Percentiles rank a stretch among this genome's conserved stretches.
Evolutionary conservation across 495 filamentous ascomycete species (phyloP).

Genomic region (Penicillium soppii): DNA sequence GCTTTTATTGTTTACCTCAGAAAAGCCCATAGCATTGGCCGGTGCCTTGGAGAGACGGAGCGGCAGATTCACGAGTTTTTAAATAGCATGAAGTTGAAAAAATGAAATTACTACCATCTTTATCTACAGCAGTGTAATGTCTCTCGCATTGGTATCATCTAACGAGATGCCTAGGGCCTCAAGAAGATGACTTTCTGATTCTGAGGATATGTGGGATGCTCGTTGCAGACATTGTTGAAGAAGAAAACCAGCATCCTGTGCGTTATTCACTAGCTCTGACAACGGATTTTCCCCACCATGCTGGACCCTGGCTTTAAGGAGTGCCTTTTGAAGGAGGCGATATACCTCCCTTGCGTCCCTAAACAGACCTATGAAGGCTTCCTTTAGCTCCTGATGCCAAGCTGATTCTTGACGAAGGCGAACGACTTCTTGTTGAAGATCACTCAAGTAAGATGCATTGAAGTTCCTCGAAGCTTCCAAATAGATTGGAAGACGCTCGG

Average conservation of each 20-base stretch:
- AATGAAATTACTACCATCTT: neutral
- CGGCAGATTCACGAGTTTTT: neutral
- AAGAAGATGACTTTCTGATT: slow-evolving; percentile 5
- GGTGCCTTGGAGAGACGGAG: neutral
- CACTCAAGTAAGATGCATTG: neutral
- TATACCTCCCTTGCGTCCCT: slow-evolving; percentile 8
- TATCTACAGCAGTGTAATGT: slow-evolving; percentile 1
- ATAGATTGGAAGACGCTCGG: slow-evolving; percentile 9
- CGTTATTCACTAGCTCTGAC: neutral
- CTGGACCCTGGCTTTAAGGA: neutral
- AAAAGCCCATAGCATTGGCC: neutral
- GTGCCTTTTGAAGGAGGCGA: slow-evolving; percentile 7
- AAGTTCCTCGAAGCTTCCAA: slow-evolving; percentile 6
- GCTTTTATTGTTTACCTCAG: neutral
- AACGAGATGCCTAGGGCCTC: slow-evolving; percentile 3
- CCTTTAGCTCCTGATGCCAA: slow-evolving; percentile 9
- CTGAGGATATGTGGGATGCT: neutral
- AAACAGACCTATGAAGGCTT: slow-evolving; percentile 8
- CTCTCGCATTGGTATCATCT: slow-evolving; percentile 3
- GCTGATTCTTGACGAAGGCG: slow-evolving; percentile 13
- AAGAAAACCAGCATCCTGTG: neutral
- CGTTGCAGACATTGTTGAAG: neutral
- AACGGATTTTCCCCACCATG: neutral
- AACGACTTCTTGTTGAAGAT: slow-evolving; percentile 7
- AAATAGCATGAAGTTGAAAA: neutral